These are phyloP conservation scores for Cyberlindnera galapagoensis DNA, from an alignment of 805 yeast species.

Conservation along the genomic window DNA sequence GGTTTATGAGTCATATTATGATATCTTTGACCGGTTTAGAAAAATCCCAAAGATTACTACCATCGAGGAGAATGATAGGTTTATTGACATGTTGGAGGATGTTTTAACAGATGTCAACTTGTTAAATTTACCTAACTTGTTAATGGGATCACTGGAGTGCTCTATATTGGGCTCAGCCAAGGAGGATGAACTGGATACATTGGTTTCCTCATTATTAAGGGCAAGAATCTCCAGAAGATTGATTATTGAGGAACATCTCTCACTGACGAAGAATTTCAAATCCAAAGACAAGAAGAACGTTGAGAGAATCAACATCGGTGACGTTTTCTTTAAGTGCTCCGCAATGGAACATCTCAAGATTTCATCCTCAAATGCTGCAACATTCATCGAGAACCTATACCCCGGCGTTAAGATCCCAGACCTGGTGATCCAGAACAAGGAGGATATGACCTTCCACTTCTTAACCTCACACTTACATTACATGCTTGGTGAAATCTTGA, in stretches of 20 bases:
- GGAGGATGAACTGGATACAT: constrained; percentile 55
- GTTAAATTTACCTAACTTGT: constrained; percentile 75
- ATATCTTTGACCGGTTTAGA: constrained; percentile 81
- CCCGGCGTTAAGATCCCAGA: constrained; percentile 62
- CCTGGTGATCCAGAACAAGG: constrained; percentile 67
- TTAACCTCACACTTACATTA: constrained; percentile 83
- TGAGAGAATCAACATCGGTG: constrained; percentile 54
- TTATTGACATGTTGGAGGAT: constrained; percentile 56
- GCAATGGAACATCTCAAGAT: constrained; percentile 59
- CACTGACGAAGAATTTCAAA: constrained; percentile 61
- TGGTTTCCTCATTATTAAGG: constrained; percentile 72
- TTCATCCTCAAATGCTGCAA: constrained; percentile 46
- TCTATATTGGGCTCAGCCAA: constrained; percentile 54
- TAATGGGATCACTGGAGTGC: constrained; percentile 89
- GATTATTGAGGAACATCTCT: constrained; percentile 85
- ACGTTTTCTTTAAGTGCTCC: constrained; percentile 73
- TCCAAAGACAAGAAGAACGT: constrained; percentile 39
- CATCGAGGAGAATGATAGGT: constrained; percentile 67
- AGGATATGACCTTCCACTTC: constrained; percentile 67
- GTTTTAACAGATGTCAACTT: constrained; percentile 73
- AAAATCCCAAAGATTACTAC: constrained; percentile 61
- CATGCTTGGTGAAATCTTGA: constrained; percentile 76
- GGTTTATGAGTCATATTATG: constrained; percentile 84
- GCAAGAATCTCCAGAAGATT: constrained; percentile 87
- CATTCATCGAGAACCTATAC: constrained; percentile 45